Conservation (phyloP, 306 rosid genomes). For the Lathyrus aphaca region DNA sequence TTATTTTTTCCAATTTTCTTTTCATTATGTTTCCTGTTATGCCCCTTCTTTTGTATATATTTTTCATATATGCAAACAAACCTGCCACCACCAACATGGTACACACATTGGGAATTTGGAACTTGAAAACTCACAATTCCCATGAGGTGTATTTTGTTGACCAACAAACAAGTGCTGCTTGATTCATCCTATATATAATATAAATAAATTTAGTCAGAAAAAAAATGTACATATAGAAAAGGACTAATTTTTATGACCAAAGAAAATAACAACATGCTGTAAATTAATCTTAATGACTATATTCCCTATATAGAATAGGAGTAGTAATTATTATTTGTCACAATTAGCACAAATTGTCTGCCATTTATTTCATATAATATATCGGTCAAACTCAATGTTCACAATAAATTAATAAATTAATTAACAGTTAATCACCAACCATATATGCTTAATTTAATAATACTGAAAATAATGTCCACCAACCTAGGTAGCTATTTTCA, state of each 20-base stretch:
- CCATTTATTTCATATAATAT: neutral
- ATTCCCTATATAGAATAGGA: neutral
- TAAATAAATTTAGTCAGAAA: neutral
- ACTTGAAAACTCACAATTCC: slow-evolving; percentile 31
- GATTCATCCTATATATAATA: neutral
- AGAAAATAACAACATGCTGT: slow-evolving; percentile 14
- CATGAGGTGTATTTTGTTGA: slow-evolving; percentile 41
- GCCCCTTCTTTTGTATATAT: neutral
- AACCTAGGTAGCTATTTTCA: slow-evolving; percentile 3
- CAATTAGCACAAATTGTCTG: neutral
- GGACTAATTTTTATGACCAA: neutral
- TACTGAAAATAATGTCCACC: slow-evolving; percentile 5
- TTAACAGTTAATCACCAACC: slow-evolving; percentile 19
- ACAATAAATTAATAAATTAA: neutral
- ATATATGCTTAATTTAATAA: neutral
- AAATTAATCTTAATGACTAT: neutral
- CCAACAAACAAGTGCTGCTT: neutral
- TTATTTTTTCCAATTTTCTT: neutral
- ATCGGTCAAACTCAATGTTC: slow-evolving; percentile 10
- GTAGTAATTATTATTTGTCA: neutral
- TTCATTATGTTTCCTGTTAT: neutral
- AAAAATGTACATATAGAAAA: neutral
- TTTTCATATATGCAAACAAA: neutral
- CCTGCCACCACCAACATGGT: neutral
- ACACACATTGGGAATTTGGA: slow-evolving; percentile 2